Evolutionary conservation across 495 filamentous ascomycete species (phyloP), one percentile per base, ranked within the genome.

Genomic region (Aspergillus cavernicola): DNA sequence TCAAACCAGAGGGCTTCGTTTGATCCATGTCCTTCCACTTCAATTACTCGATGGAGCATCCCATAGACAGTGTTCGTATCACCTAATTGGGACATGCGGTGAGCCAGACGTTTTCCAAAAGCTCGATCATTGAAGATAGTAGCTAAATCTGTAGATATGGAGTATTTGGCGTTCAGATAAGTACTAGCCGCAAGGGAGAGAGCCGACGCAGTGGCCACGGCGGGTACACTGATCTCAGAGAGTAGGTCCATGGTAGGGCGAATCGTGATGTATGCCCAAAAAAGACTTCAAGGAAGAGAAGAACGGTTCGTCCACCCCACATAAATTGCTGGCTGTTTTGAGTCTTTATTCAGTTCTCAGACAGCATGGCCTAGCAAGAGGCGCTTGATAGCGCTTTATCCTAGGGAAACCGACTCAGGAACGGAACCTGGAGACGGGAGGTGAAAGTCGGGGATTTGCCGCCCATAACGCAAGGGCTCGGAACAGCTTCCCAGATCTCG

Each of bases 1-100:
- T 80, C 77, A 63, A 79, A 79, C 77, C 77, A 80, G 15, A 80
- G 54, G 5, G 71, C 72, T 40, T 79, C 74, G 4, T 33, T 37
- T 0, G 58, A 49, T 4, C 66, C 70, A 23, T 69, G 57, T 3
- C 65, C 62, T 5, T 76, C 66, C 3, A 72, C 65, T 10, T 72
- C 70, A 11, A 76, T 63, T 0, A 70, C 63, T n/a, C 64, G 62
- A 43, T 72, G 63, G 5, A 80, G 69, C 61, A 79, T 64, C 38
- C 65, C 66, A 57, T 77, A 79, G 15, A 76, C 56, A 0, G 74
- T 78, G 11, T 66, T 53, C 9, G 68, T 66, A 52, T 75, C 75
- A 4, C 73, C 76, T 9, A 80, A 55, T 23, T 67, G 57, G 9
- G 57, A 62, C 39, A 79, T 73, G 11, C 69, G 69, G 48, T 68